Percentiles rank a stretch among this genome's conserved stretches.
Evolutionary conservation across 495 filamentous ascomycete species (phyloP).

Genomic region (Aspergillus egyptiacus): DNA sequence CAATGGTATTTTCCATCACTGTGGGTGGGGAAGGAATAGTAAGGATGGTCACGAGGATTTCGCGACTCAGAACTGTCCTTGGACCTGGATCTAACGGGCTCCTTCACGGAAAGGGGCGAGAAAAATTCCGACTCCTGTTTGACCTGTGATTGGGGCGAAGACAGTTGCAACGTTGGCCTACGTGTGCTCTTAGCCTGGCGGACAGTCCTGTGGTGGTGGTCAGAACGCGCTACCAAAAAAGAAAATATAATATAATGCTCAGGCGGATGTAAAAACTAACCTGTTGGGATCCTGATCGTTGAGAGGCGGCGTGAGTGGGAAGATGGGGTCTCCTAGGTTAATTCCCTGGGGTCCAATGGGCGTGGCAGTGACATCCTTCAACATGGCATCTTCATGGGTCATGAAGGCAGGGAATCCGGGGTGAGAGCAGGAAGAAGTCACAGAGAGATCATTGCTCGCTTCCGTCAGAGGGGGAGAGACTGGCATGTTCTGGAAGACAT

Average conservation of each 20-base stretch:
- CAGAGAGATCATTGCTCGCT: slow-evolving; percentile 42
- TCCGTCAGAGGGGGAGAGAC: slow-evolving; percentile 44
- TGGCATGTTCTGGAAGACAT: slow-evolving; percentile 36
- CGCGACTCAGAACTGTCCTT: slow-evolving; percentile 46
- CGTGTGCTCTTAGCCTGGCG: slow-evolving; percentile 34
- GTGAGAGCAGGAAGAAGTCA: slow-evolving; percentile 42
- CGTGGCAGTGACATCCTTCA: slow-evolving; percentile 33
- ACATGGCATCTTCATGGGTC: slow-evolving; percentile 35
- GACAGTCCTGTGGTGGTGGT: slow-evolving; percentile 35
- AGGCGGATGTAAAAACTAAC: slow-evolving; percentile 22
- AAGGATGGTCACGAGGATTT: slow-evolving; percentile 68
- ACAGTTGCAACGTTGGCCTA: slow-evolving; percentile 30
- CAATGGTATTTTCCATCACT: slow-evolving; percentile 84
- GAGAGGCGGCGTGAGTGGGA: slow-evolving; percentile 36
- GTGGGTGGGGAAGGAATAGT: slow-evolving; percentile 66
- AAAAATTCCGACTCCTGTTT: slow-evolving; percentile 39
- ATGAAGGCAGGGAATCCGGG: slow-evolving; percentile 38
- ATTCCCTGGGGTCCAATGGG: slow-evolving; percentile 35
- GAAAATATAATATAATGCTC: too few species aligned
- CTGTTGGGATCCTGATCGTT: slow-evolving; percentile 43
- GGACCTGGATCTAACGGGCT: slow-evolving; percentile 36
- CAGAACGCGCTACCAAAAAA: slow-evolving; percentile 5
- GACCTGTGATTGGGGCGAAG: slow-evolving; percentile 29
- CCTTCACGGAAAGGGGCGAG: slow-evolving; percentile 33
- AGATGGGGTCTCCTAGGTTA: slow-evolving; percentile 40